Evolutionary conservation across 1,284 basidiomycete species (phyloP).

Genomic region (Fomitiporia mediterranea): DNA sequence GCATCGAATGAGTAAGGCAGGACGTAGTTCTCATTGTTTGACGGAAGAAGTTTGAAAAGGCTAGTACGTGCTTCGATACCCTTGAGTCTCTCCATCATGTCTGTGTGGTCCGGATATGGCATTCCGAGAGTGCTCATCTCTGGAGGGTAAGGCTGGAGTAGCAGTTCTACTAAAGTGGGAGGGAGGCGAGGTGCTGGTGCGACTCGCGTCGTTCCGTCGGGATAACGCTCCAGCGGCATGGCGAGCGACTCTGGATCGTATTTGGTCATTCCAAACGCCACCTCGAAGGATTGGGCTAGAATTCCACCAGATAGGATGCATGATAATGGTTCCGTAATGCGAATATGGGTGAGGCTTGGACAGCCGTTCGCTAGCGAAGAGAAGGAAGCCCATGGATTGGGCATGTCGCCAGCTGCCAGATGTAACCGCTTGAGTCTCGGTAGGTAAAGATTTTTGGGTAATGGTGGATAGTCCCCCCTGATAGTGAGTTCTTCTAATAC

Average conservation of each 20-base stretch:
- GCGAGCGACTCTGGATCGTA: constrained; percentile 18
- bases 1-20: constrained; percentile 19
- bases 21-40: constrained; percentile 17
- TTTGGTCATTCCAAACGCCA: constrained; percentile 13
- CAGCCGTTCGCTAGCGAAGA: constrained; percentile 15
- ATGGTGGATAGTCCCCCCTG: constrained; percentile 20
- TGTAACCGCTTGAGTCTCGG: constrained; percentile 19
- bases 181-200: constrained; percentile 15
- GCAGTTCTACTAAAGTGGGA: constrained; percentile 7
- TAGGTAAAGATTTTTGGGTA: constrained; percentile 11
- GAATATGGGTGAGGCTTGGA: constrained; percentile 19
- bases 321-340: constrained; percentile 19
- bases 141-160: constrained; percentile 19
- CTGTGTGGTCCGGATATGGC: constrained; percentile 17
- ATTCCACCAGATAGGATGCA: constrained; percentile 19
- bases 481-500: constrained; percentile 19
- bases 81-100: constrained; percentile 16
- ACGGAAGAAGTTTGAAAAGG: constrained; percentile 17
- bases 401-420: constrained; percentile 21
- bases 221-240: constrained; percentile 11
- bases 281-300: constrained; percentile 18
- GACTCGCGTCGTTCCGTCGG: constrained; percentile 5
- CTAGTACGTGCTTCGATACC: constrained; percentile 1
- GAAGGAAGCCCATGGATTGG: constrained; percentile 21
- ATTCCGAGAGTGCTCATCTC: constrained; percentile 18